These are phyloP conservation scores for Cinchona pubescens DNA, from an alignment of 257 asterid genomes.

Conservation along the genomic window DNA sequence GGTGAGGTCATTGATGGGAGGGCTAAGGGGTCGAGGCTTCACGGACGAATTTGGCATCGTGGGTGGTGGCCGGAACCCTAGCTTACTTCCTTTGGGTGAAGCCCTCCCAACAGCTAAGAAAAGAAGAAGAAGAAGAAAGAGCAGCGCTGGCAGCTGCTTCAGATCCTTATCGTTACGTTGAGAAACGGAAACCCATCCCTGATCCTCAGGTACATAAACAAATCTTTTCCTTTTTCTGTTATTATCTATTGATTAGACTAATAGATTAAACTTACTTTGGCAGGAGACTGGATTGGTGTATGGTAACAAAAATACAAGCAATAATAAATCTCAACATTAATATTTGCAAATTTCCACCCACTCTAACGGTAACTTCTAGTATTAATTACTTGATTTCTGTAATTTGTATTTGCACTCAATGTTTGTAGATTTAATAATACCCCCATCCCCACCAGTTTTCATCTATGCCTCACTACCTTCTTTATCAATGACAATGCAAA, in stretches of 20 bases:
- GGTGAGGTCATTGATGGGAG: constrained; percentile 78
- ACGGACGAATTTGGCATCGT: constrained; percentile 74
- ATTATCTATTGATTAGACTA: too few relatives aligned
- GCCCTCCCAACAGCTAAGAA: constrained; percentile 80
- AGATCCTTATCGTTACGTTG: constrained; percentile 62
- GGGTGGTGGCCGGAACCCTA: constrained; percentile 96
- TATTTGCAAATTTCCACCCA: too few relatives aligned
- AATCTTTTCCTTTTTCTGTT: too few relatives aligned
- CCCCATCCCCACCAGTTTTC: too few relatives aligned
- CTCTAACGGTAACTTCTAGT: too few relatives aligned
- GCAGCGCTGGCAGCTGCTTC: constrained; percentile 73
- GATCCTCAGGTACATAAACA: constrained; percentile 86
- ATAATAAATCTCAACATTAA: constrained; percentile 39
- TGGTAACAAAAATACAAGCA: constrained; percentile 52
- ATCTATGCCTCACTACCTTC: too few relatives aligned
- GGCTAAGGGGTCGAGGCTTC: constrained; percentile 92
- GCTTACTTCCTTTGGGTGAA: constrained; percentile 92
- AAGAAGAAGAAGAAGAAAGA: constrained; percentile 89
- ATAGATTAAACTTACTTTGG: too few relatives aligned
- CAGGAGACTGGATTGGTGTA: constrained; percentile 80
- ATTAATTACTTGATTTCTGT: too few relatives aligned
- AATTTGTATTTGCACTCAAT: too few relatives aligned
- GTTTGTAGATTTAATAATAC: too few relatives aligned
- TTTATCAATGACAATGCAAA: too few relatives aligned
- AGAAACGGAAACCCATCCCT: constrained; percentile 75